These are phyloP conservation scores for Apiotrichum gracile DNA, from an alignment of 1,284 basidiomycete species.

Conservation along the genomic window DNA sequence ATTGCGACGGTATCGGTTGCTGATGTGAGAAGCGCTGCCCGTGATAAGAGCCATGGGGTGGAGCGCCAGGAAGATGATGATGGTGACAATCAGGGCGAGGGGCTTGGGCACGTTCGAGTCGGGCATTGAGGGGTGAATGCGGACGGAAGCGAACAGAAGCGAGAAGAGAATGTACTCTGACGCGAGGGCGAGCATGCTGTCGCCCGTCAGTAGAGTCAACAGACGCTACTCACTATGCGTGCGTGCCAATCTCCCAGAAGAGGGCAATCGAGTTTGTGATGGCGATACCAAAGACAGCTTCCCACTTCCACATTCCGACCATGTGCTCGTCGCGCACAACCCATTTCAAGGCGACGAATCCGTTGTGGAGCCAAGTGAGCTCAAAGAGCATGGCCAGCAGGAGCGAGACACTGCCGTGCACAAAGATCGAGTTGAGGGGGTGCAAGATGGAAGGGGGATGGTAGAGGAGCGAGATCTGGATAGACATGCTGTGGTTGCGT, in stretches of 20 bases:
- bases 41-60: slow-evolving; percentile 42
- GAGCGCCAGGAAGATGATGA: slow-evolving; percentile 43
- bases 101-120: slow-evolving; percentile 38
- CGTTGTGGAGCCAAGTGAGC: slow-evolving; percentile 50
- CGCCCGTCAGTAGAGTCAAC: not conserved
- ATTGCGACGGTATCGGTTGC: slow-evolving; percentile 34
- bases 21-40: slow-evolving; percentile 31
- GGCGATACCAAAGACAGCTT: slow-evolving; percentile 31
- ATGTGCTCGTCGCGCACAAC: slow-evolving; percentile 31
- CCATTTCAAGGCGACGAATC: slow-evolving; percentile 51
- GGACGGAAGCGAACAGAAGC: slow-evolving; percentile 39
- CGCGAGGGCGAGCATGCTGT: slow-evolving; percentile 33
- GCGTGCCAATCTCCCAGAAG: slow-evolving; percentile 33
- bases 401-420: slow-evolving; percentile 51
- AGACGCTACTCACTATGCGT: slow-evolving; percentile 28
- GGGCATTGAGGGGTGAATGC: slow-evolving; percentile 32
- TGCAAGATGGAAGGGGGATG: slow-evolving; percentile 42
- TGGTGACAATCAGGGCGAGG: slow-evolving; percentile 34
- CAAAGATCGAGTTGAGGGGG: slow-evolving; percentile 50
- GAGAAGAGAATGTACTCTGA: slow-evolving; percentile 41
- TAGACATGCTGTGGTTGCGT: slow-evolving; percentile 27
- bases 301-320: slow-evolving; percentile 34
- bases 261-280: slow-evolving; percentile 35
- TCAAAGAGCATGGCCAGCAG: slow-evolving; percentile 49
- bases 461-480: slow-evolving; percentile 38